phyloP scores from a whole-genome alignment of 169 alveolate species.

The Plasmodium berghei region DNA sequence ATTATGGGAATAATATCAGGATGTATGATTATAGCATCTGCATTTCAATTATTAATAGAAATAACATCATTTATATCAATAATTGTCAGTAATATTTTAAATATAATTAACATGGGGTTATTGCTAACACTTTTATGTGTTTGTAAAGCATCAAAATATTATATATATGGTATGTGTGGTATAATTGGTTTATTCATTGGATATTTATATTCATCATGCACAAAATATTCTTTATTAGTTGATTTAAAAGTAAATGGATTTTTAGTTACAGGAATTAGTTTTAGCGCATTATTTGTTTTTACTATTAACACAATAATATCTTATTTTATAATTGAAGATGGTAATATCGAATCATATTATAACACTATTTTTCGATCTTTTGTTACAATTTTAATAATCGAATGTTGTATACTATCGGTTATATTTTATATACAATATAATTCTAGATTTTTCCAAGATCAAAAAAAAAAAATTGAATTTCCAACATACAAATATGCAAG shows the following conservation, averaged over 20 bases:
- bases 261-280: conserved; percentile 56
- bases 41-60: conserved; percentile 39
- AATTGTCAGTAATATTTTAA: conserved; percentile 14
- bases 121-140: conserved; percentile 18
- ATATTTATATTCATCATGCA: conserved; percentile 42
- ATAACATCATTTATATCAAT: conserved; percentile 49
- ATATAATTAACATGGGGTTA: conserved; percentile 11
- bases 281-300: conserved; percentile 46
- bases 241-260: conserved; percentile 25
- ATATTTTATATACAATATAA: conserved; percentile 30
- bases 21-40: conserved; percentile 39
- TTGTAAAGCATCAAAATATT: conserved; percentile 32
- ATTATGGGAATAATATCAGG: conserved; percentile 46
- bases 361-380: conserved; percentile 26
- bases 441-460: conserved; percentile 23
- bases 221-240: conserved; percentile 47
- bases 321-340: conserved; percentile 52
- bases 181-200: conserved; percentile 53
- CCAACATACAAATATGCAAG: neutral
- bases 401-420: neutral
- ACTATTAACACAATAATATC: conserved; percentile 23
- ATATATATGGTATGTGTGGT: conserved; percentile 20
- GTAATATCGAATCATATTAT: conserved; percentile 26
- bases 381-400: conserved; percentile 6
- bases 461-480: conserved; percentile 24